phyloP scores from a whole-genome alignment of 768 basidiomycete genomes.

The Astraeus odoratus region DNA sequence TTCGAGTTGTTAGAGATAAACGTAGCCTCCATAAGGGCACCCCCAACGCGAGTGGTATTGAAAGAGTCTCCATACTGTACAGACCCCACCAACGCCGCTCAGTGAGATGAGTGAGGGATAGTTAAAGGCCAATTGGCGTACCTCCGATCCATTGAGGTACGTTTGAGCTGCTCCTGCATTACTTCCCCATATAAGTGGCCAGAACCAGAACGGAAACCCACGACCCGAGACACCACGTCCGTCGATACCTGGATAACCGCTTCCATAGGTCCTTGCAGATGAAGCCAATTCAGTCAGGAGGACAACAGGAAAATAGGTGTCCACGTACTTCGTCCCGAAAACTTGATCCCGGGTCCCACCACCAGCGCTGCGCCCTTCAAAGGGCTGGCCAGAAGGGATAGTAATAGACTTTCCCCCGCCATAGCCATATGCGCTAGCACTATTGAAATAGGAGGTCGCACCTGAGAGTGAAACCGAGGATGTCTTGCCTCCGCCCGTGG shows the following conservation, averaged over 20 bases:
- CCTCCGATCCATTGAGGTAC: slow-evolving; percentile 37
- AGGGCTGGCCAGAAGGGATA: slow-evolving; percentile 39
- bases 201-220: slow-evolving; percentile 59
- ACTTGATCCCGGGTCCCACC: slow-evolving; percentile 43
- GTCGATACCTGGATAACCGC: slow-evolving; percentile 49
- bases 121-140: slow-evolving; percentile 12
- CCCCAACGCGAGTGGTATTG: slow-evolving; percentile 46
- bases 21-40: slow-evolving; percentile 30
- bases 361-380: slow-evolving; percentile 42
- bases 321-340: slow-evolving; percentile 38
- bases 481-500: neutral
- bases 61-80: slow-evolving; percentile 38
- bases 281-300: neutral
- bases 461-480: slow-evolving; percentile 15
- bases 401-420: slow-evolving; percentile 26
- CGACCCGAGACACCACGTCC: slow-evolving; percentile 41
- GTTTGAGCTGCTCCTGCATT: slow-evolving; percentile 19
- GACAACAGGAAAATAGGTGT: neutral
- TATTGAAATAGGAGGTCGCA: slow-evolving; percentile 16
- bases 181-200: slow-evolving; percentile 52
- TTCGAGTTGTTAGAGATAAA: slow-evolving; percentile 33
- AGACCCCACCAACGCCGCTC: slow-evolving; percentile 11
- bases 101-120: neutral
- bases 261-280: slow-evolving; percentile 44
- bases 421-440: slow-evolving; percentile 26